phyloP scores from a whole-genome alignment of 1,284 basidiomycete species.

The Boletus semigastroideus region DNA sequence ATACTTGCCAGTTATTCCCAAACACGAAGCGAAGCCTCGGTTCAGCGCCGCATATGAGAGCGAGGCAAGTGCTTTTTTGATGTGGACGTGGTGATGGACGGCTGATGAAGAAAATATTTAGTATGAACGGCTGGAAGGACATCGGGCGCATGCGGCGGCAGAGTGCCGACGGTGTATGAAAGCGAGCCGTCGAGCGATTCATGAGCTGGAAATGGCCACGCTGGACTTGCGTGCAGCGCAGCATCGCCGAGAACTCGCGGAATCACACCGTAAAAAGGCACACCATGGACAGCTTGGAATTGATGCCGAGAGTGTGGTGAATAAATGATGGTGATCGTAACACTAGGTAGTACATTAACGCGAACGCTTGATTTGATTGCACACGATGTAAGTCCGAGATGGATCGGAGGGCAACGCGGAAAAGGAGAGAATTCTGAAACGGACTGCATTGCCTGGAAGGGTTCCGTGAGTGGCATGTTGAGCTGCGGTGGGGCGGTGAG shows the following conservation, averaged over 20 bases:
- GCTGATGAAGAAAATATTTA: constrained; percentile 13
- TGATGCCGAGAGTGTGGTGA: constrained; percentile 37
- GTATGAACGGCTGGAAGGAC: constrained; percentile 35
- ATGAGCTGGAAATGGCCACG: constrained; percentile 58
- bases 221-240: constrained; percentile 60
- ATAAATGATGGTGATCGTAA: constrained; percentile 28
- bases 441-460: constrained; percentile 77
- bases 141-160: constrained; percentile 39
- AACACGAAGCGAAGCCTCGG: constrained; percentile 21
- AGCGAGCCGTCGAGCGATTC: constrained; percentile 48
- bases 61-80: constrained; percentile 22
- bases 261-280: constrained; percentile 59
- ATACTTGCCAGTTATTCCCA: constrained; percentile 31
- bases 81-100: constrained; percentile 1
- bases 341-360: constrained; percentile 20
- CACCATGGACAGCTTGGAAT: constrained; percentile 57
- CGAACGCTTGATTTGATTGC: constrained; percentile 59
- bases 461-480: constrained; percentile 62
- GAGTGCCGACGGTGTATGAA: constrained; percentile 45
- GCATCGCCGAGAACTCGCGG: constrained; percentile 53
- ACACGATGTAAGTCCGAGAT: constrained; percentile 71
- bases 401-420: constrained; percentile 76
- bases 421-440: constrained; percentile 60
- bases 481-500: constrained; percentile 44
- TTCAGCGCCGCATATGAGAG: constrained; percentile 27